phyloP scores from a whole-genome alignment of 306 rosid genomes.

The Trifolium pratense region DNA sequence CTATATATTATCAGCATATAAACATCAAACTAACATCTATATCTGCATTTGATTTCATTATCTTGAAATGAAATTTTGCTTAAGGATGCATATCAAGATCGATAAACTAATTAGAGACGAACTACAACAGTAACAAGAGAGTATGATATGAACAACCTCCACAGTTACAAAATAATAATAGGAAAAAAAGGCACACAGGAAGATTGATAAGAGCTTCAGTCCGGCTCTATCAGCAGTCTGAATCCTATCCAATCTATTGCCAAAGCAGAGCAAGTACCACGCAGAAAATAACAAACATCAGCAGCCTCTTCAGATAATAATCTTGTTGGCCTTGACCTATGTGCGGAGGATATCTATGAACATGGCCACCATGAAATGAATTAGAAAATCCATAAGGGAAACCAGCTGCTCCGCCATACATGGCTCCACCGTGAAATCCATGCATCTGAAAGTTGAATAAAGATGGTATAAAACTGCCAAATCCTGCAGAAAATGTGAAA shows the following conservation, averaged over 20 bases:
- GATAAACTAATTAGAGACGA: conserved; percentile 36
- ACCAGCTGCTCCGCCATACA: conserved; percentile 66
- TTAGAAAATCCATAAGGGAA: conserved; percentile 69
- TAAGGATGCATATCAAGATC: conserved; percentile 23
- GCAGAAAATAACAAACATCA: conserved; percentile 57
- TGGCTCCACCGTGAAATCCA: conserved; percentile 65
- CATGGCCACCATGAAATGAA: conserved; percentile 65
- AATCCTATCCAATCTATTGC: conserved; percentile 57
- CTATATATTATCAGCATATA: neutral
- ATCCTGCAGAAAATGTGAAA: conserved; percentile 77
- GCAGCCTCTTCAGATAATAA: conserved; percentile 70
- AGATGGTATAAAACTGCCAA: conserved; percentile 82
- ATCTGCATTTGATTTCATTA: conserved; percentile 13
- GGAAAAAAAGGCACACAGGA: conserved; percentile 14
- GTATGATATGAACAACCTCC: conserved; percentile 47
- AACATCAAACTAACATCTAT: conserved; percentile 4
- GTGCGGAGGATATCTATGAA: conserved; percentile 56
- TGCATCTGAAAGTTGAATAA: conserved; percentile 74
- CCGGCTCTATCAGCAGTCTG: conserved; percentile 34
- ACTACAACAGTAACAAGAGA: conserved; percentile 32
- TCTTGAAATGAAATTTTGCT: conserved; percentile 29
- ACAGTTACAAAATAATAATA: conserved; percentile 12
- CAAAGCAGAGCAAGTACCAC: conserved; percentile 69
- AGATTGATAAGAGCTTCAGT: conserved; percentile 40
- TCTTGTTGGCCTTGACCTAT: conserved; percentile 73